These are phyloP conservation scores for Cichorium intybus DNA, from an alignment of 140 eudicot species.

Conservation along the genomic window DNA sequence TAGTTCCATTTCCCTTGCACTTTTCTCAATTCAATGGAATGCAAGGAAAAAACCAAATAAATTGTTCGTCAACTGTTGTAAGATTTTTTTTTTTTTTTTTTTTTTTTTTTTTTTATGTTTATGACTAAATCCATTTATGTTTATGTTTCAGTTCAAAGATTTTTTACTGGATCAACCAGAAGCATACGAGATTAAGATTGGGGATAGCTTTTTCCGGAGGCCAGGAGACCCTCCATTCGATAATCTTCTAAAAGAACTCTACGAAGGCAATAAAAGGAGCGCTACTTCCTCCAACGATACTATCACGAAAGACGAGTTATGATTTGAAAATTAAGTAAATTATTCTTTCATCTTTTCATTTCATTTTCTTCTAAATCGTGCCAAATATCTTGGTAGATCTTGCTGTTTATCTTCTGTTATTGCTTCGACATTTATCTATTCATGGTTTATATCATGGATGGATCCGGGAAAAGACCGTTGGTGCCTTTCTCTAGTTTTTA, in stretches of 20 bases:
- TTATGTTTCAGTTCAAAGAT: conserved; percentile 53
- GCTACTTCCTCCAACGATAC: conserved; percentile 19
- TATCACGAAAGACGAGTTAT: conserved; percentile 44
- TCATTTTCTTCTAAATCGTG: too few species aligned
- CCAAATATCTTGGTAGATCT: too few species aligned
- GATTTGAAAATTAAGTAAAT: conserved; percentile 1
- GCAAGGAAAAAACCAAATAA: not conserved
- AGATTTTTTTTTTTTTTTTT: too few species aligned
- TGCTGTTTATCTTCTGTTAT: too few species aligned
- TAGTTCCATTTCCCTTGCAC: not conserved
- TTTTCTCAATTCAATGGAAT: not conserved
- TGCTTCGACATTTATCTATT: too few species aligned
- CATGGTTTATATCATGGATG: too few species aligned
- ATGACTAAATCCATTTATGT: not conserved
- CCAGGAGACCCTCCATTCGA: conserved; percentile 87
- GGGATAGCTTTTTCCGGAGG: conserved; percentile 69
- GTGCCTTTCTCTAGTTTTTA: too few species aligned
- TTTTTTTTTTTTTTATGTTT: not conserved
- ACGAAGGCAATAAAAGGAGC: conserved; percentile 23
- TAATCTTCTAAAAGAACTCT: conserved; percentile 49
- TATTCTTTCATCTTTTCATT: not conserved
- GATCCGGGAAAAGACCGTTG: too few species aligned
- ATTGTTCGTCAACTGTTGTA: too few species aligned
- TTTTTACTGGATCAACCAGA: conserved; percentile 75
- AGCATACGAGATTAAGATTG: conserved; percentile 90